Base-by-base conservation (phyloP, 2,329 filamentous ascomycete species). In the Phaeosphaeria sp. region DNA sequence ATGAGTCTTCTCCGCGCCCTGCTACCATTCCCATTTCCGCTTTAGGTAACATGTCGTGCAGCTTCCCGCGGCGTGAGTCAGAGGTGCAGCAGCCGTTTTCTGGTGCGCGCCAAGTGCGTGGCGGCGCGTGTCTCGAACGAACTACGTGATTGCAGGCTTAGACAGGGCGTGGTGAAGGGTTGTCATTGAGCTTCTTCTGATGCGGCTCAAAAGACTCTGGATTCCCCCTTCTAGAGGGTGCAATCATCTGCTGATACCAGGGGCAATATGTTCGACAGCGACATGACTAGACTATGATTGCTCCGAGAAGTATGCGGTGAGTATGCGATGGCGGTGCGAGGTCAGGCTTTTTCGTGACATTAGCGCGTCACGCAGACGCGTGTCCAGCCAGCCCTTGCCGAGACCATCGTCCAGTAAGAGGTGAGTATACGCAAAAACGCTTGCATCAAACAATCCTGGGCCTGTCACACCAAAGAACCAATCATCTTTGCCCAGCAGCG, bases 391-490 rank as follows among this genome's bases (percentile, higher is more conserved):
- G 10, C 71, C 73, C 17, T 72, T 71, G 1, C 78, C 81, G 63
- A 92, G 69, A 1, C 68, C 70, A 33, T 87, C 83, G 58, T 90
- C 87, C 51, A 96, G 78, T 52, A 98, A 81, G 50, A 96, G 80
- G 75, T 96, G 87, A 0, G 91, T 93, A 77, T 97, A 99, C 3
- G 92, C 89, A 78, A 97, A 98, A 1, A 98, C 86, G 53, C 87
- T 88, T 6, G 94, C 93, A 78, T 99, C 95, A 67, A 98, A 94
- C 22, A 94, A 72, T 0, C 88, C 87, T 0, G 94, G 92, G 17
- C 77, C 73, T 27, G 76, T 50, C 56, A 75, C 72, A 4, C 80
- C 83, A 69, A 89, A 90, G 74, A 90, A 91, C 81, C 87, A 89
- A 18, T 79, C 68, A 39, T 87, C 76, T 0, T 83, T 76, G 1